These are phyloP conservation scores for Melampsora occidentalis DNA, from an alignment of 1,284 basidiomycete genomes.

Conservation along the genomic window DNA sequence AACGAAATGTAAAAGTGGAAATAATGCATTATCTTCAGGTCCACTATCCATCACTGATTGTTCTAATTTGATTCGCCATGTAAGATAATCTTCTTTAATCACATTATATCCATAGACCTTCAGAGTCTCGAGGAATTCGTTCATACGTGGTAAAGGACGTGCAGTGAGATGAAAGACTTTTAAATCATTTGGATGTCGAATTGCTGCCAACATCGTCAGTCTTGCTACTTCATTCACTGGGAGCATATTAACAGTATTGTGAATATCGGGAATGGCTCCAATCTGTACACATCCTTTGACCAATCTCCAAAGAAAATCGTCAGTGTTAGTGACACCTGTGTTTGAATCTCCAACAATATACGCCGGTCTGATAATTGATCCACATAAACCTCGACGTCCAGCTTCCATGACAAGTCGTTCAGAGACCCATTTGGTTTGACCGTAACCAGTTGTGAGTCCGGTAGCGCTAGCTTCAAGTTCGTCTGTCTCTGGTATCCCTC, in stretches of 20 bases:
- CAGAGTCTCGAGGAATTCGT: slow-evolving; percentile 75
- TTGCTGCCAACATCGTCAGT: slow-evolving; percentile 70
- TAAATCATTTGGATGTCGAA: slow-evolving; percentile 55
- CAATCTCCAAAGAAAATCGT: slow-evolving; percentile 97
- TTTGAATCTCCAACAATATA: slow-evolving; percentile 93
- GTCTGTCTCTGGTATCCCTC: slow-evolving; percentile 81
- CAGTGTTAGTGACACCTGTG: slow-evolving; percentile 93
- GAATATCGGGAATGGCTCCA: slow-evolving; percentile 91
- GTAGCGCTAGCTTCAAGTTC: slow-evolving; percentile 80
- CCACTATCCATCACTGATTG: slow-evolving; percentile 88
- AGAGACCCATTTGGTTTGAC: slow-evolving; percentile 97
- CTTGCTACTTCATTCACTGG: slow-evolving; percentile 95
- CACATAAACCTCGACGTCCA: slow-evolving; percentile 76
- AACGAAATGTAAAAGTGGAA: slow-evolving; percentile 95
- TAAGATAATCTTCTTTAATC: slow-evolving; percentile 77
- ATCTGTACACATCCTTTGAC: slow-evolving; percentile 97
- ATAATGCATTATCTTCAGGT: slow-evolving; percentile 79
- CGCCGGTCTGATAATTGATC: slow-evolving; percentile 85
- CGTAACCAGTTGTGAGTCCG: slow-evolving; percentile 84
- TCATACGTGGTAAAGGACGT: slow-evolving; percentile 82
- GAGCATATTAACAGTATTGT: slow-evolving; percentile 97
- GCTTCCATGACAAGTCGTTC: slow-evolving; percentile 92
- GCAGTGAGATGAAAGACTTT: slow-evolving; percentile 85
- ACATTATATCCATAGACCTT: slow-evolving; percentile 76
- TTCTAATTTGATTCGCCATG: slow-evolving; percentile 88